These are phyloP conservation scores for Flueggea neowawraea DNA, from an alignment of 441 rosid genomes.

Conservation along the genomic window DNA sequence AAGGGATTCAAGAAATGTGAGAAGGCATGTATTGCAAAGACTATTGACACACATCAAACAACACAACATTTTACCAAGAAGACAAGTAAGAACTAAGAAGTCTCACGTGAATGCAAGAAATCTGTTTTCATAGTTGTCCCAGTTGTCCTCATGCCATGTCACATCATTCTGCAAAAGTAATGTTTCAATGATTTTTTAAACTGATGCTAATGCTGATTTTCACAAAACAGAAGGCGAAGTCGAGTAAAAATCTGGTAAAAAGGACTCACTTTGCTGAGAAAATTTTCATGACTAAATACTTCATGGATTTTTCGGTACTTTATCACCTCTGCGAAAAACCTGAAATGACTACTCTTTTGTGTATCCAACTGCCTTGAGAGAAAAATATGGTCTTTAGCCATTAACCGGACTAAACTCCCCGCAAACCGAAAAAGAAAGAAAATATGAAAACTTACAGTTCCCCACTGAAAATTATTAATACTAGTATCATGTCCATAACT, in stretches of 20 bases:
- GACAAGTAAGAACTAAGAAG: background rate
- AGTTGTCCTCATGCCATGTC: constrained; percentile 94
- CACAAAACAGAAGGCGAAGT: background rate
- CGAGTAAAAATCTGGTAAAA: constrained; percentile 4
- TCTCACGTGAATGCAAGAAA: constrained; percentile 94
- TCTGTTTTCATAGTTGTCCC: constrained; percentile 86
- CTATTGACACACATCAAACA: too few species aligned
- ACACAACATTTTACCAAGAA: background rate
- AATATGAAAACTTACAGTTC: constrained; percentile 37
- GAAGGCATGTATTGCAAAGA: too few species aligned
- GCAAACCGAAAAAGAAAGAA: background rate
- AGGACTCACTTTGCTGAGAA: constrained; percentile 55
- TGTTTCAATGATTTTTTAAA: constrained; percentile 10
- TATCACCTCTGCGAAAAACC: constrained; percentile 84
- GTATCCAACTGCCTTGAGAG: constrained; percentile 46
- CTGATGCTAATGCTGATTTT: constrained; percentile 1
- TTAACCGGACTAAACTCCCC: background rate
- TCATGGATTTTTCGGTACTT: constrained; percentile 51
- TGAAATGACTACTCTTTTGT: constrained; percentile 54
- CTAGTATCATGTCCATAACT: constrained; percentile 91
- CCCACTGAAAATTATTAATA: constrained; percentile 90
- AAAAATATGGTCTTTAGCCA: constrained; percentile 11
- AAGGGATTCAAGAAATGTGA: background rate
- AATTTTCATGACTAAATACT: constrained; percentile 55
- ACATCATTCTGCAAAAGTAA: constrained; percentile 53